Base-by-base conservation (phyloP, 768 basidiomycete species). In the Pulveroboletus sp. region DNA sequence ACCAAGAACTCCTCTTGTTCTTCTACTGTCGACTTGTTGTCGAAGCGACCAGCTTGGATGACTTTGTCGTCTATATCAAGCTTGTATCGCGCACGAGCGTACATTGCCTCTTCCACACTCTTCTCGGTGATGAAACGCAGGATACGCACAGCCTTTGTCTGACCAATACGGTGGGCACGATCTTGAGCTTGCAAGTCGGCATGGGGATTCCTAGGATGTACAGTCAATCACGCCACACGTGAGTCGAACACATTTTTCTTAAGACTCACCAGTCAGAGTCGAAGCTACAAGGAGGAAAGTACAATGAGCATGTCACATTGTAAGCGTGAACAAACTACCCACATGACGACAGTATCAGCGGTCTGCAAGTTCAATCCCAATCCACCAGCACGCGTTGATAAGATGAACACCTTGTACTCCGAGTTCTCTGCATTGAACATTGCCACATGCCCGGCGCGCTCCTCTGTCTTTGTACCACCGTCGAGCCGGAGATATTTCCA, bases 131-230 rank as follows among this genome's bases (percentile, higher is more conserved):
- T 94, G 69, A 99, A 90, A 54, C 95, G 84, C 56, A 98, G 76
- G 56, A 99, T 98, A 30, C 94, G 84, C 17, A 99, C 96, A 39
- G 93, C 89, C 70, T 94, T 95, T 51, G 96, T 99, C 66, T 99
- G 96, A 51, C 96, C 96, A 62, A 99, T 99, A 80, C 96, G 94
- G 78, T 99, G 95, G 10, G 91, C 92, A 77, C 94, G 92, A 82
- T 99, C 95, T 69, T 99, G 96, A 11, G 96, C 96, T 70, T 99
- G 96, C 54, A 98, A 73, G 84, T 99, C 95, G 44, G 96, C 95
- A 60, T 98, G 95, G 41, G 95, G 95, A 73, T 98, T 99, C 93
- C 86, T 85, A 57, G 7, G 39, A 24, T 40, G n/a, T 27, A 52
- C 10, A 11, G 26, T 27, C 15, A 24, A 28, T 57, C 43, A 58